These are phyloP conservation scores for Penicillium sp. DNA, from an alignment of 2,329 filamentous ascomycete species.

Conservation along the genomic window DNA sequence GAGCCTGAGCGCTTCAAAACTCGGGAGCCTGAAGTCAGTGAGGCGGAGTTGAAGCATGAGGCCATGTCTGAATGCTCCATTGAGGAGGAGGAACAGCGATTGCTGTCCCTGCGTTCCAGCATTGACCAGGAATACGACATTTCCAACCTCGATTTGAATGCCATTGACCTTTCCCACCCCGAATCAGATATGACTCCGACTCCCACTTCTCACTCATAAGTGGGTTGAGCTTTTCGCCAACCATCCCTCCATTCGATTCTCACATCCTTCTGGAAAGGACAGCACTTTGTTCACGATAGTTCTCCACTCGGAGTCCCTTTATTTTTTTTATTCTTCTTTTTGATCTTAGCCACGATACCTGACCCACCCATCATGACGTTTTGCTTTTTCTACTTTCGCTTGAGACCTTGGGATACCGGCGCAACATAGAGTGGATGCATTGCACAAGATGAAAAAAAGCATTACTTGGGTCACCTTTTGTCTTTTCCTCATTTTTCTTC, in stretches of 20 bases:
- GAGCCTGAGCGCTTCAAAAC: conserved; percentile 43
- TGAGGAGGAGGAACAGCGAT: conserved; percentile 35
- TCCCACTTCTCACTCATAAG: conserved; percentile 8
- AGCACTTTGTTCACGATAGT: conserved; percentile 2
- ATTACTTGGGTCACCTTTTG: conserved; percentile 23
- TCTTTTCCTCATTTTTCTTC: conserved; percentile 14
- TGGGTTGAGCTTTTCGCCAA: neutral
- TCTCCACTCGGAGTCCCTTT: conserved; percentile 1
- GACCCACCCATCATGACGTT: conserved; percentile 7
- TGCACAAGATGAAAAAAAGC: conserved; percentile 29
- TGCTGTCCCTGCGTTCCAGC: conserved; percentile 39
- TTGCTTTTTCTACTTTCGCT: conserved; percentile 11
- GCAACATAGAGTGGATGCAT: conserved; percentile 41
- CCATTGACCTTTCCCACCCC: conserved; percentile 11
- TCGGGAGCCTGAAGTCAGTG: conserved; percentile 25
- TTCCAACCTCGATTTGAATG: conserved; percentile 25
- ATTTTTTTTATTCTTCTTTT: conserved; percentile 2
- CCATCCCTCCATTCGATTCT: neutral
- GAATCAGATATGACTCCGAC: conserved; percentile 9
- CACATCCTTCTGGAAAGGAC: conserved; percentile 19
- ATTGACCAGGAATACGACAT: conserved; percentile 34
- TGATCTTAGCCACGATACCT: conserved; percentile 23
- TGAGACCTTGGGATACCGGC: conserved; percentile 25
- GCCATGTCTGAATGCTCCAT: conserved; percentile 23
- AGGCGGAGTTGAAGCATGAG: conserved; percentile 29